Evolutionary conservation across 2,329 filamentous ascomycete species (phyloP).

Genomic region (Alternaria viburni): DNA sequence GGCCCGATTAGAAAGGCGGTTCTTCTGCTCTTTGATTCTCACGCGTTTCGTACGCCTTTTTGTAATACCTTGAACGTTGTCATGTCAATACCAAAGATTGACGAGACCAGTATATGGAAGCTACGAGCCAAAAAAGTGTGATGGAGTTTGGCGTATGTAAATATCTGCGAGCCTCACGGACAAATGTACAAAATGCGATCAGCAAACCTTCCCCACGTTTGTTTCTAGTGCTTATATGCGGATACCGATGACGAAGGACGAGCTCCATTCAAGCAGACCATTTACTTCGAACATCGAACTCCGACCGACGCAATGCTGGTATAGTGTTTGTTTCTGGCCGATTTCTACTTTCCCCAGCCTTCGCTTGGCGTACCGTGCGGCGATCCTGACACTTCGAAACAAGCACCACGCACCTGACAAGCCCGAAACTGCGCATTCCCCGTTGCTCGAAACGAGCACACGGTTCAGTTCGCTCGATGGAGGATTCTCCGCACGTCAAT

Average conservation of each 20-base stretch:
- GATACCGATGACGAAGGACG: background rate
- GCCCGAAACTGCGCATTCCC: background rate
- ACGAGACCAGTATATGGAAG: background rate
- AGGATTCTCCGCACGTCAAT: background rate
- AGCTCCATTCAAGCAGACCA: background rate
- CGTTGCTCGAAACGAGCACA: background rate
- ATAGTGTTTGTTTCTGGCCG: background rate
- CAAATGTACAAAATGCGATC: background rate
- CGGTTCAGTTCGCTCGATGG: background rate
- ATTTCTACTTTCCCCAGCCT: background rate
- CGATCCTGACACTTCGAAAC: background rate
- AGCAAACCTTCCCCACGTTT: background rate
- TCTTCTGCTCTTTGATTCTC: background rate
- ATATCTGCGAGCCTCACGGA: background rate
- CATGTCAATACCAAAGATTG: background rate
- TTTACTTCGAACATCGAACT: background rate
- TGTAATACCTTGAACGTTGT: background rate
- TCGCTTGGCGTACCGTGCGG: background rate
- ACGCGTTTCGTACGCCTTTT: conserved; percentile 1
- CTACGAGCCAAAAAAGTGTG: background rate
- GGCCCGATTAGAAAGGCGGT: conserved; percentile 7
- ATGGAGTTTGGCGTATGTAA: conserved; percentile 1
- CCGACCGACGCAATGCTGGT: background rate
- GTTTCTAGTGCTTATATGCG: background rate
- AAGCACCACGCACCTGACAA: background rate